Base-by-base conservation (phyloP, 2,329 filamentous ascomycete genomes). In the Parascedosporium putredinis region DNA sequence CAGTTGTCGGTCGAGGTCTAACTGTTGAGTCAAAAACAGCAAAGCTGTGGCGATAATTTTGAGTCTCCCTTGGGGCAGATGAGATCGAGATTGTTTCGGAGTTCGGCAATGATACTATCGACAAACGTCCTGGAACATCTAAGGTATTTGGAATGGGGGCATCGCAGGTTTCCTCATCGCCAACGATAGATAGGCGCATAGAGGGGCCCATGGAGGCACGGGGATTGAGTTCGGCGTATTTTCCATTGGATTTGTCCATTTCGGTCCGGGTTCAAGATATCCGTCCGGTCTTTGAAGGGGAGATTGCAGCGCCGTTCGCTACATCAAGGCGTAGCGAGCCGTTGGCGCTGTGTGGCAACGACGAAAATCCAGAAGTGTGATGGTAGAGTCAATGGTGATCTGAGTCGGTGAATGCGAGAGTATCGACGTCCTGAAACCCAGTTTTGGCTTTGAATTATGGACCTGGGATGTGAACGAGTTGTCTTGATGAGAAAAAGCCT, bases 1-100 rank as follows among this genome's bases (percentile, higher is more conserved):
- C 20, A 58, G 55, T 46, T 62, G 55, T 53, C 56, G 52, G 40
- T 14, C 43, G 40, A 18, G 20, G 24, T 16, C 23, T 20, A 20
- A 10, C n/a, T 5, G 23, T 18, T 7, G 23, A 16, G 36, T 31
- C 36, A n/a, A 14, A 9, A 22, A 23, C 12, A 3, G 24, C 20
- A 33, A 3, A 16, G 14, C 24, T 25, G 33, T 36, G 16, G 33
- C 18, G 33, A 18, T 12, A 8, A n/a, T 16, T 25, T 18, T 31
- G 47, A 22, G n/a, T 14, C 3, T n/a, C 47, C 18, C 25, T 38
- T 10, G 22, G 2, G 12, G 24, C n/a, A 5, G 16, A 7, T 4
- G 36, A 24, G 20, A 31, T 31, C 18, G 25, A n/a, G 8, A 14
- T 31, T 9, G 36, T 22, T 18, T 49, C 47, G 9, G 20, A 36